phyloP scores from a whole-genome alignment of 371 early-diverging fungal species.

The Cokeromyces recurvatus region DNA sequence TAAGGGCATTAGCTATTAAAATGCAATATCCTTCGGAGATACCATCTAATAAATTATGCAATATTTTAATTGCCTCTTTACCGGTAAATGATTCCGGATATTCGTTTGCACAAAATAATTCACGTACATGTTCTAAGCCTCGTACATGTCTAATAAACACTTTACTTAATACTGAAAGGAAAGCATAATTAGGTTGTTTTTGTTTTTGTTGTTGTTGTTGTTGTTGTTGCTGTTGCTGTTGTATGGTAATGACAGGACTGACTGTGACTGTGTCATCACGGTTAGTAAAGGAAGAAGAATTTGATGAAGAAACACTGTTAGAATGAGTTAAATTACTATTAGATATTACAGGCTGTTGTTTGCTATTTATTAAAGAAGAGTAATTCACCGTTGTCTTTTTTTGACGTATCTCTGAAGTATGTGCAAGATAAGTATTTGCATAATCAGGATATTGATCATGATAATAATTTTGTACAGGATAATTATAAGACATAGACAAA shows the following conservation, averaged over 20 bases:
- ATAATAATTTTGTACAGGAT: too few species aligned
- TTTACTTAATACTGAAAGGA: constrained; percentile 16
- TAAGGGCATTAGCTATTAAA: constrained; percentile 29
- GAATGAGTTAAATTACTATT: too few species aligned
- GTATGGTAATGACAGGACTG: neutral
- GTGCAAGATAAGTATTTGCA: too few species aligned
- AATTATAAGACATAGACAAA: too few species aligned
- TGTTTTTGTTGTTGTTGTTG: too few species aligned
- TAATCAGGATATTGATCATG: too few species aligned
- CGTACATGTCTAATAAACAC: constrained; percentile 15
- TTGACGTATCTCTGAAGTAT: too few species aligned
- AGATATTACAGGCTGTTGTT: neutral
- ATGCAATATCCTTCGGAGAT: constrained; percentile 31
- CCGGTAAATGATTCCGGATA: constrained; percentile 47
- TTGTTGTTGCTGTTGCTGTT: too few species aligned
- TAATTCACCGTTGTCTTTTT: too few species aligned
- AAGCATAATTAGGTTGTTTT: constrained; percentile 16
- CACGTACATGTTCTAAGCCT: constrained; percentile 22
- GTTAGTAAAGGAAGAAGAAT: neutral
- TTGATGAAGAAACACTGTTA: neutral
- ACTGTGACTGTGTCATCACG: neutral
- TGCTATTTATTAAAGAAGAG: too few species aligned
- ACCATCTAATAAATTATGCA: constrained; percentile 13
- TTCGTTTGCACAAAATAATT: constrained; percentile 37
- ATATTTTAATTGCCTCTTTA: constrained; percentile 34